phyloP scores from a whole-genome alignment of 257 asterid genomes.

The Salvia miltiorrhiza region DNA sequence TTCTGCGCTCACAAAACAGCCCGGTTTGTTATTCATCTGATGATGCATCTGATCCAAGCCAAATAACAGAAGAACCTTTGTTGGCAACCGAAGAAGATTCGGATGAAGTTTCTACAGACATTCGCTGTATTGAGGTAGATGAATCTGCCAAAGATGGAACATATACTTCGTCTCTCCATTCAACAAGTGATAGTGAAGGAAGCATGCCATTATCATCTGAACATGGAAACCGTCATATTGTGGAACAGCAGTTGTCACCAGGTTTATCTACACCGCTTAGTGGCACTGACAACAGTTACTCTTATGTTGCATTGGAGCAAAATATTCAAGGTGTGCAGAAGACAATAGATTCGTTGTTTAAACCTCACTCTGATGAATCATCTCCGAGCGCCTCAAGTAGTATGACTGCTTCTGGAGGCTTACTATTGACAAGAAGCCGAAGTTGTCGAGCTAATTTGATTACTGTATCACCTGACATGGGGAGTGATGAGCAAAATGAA shows the following conservation, averaged over 20 bases:
- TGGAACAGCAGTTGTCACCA: constrained; percentile 28
- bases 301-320: constrained; percentile 44
- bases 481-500: constrained; percentile 46
- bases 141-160: constrained; percentile 35
- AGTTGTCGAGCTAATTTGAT: constrained; percentile 64
- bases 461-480: constrained; percentile 37
- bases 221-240: constrained; percentile 23
- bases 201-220: constrained; percentile 33
- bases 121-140: constrained; percentile 58
- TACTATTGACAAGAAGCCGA: constrained; percentile 52
- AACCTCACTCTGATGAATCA: constrained; percentile 42
- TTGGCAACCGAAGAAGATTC: constrained; percentile 44
- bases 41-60: constrained; percentile 34
- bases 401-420: constrained; percentile 44
- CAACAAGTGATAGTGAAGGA: constrained; percentile 44
- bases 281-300: constrained; percentile 29
- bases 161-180: constrained; percentile 30
- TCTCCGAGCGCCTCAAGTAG: constrained; percentile 42
- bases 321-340: constrained; percentile 48
- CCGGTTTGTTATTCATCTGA: constrained; percentile 38
- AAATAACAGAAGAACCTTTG: constrained; percentile 28
- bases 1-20: constrained; percentile 22
- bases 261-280: constrained; percentile 34
- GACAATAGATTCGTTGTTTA: constrained; percentile 38
- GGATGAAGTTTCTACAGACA: constrained; percentile 63